Evolutionary conservation across 129 eudicot genomes (phyloP).

Genomic region (Helianthus tuberosus): DNA sequence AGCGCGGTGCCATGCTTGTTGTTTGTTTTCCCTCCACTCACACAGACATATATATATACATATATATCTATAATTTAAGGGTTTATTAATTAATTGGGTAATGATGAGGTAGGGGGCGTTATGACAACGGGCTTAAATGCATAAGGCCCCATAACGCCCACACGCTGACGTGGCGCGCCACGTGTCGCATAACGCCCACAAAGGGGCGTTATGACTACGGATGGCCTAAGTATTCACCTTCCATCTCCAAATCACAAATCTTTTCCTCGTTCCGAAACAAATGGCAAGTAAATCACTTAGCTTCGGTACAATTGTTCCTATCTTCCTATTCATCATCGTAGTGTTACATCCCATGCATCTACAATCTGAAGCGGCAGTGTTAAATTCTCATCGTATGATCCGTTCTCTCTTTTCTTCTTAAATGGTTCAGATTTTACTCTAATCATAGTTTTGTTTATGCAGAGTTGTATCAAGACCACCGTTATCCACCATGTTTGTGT

Average conservation of each 20-base stretch:
- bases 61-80: too few relatives aligned
- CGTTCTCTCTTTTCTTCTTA: not conserved
- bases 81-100: too few relatives aligned
- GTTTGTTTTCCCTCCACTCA: too few relatives aligned
- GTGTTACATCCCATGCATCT: slow-evolving; percentile 25
- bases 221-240: not conserved
- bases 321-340: slow-evolving; percentile 25
- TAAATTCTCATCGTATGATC: slow-evolving; percentile 23
- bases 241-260: too few relatives aligned
- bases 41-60: too few relatives aligned
- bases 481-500: slow-evolving; percentile 33
- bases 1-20: too few relatives aligned
- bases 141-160: too few relatives aligned
- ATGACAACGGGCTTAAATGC: too few relatives aligned
- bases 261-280: not conserved
- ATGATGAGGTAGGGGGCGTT: too few relatives aligned
- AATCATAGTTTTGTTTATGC: not conserved
- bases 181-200: too few relatives aligned
- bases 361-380: slow-evolving; percentile 23
- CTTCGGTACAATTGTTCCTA: not conserved
- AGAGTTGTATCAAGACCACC: slow-evolving; percentile 25
- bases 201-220: too few relatives aligned
- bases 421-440: not conserved
- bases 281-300: slow-evolving; percentile 17
- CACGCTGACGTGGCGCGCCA: too few relatives aligned